A percentile compares a stretch with the other conserved stretches of the same genome.
Evolutionary conservation across 306 rosid genomes (phyloP).

Genomic region (Oxytropis ochrocephala): DNA sequence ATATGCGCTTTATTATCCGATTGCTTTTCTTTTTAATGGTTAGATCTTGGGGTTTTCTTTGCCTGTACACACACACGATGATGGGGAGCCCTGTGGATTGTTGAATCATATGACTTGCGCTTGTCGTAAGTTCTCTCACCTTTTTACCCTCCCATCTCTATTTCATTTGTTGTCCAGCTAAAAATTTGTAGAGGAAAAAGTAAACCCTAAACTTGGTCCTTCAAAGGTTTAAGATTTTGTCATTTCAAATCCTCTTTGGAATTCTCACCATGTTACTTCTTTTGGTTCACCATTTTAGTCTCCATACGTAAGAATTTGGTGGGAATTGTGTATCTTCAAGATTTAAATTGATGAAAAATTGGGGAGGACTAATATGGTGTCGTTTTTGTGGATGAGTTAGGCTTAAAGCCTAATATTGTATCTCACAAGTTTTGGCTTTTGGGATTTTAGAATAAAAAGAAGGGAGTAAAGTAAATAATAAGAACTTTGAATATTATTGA

Average conservation of each 20-base stretch:
- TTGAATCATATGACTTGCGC: constrained; percentile 82
- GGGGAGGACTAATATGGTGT: too few species aligned
- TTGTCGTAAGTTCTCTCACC: too few species aligned
- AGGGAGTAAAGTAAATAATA: too few species aligned
- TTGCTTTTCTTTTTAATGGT: background rate
- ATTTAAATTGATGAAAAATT: too few species aligned
- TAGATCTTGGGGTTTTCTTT: constrained; percentile 98
- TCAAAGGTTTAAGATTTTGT: background rate
- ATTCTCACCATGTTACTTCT: background rate
- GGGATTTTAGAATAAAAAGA: too few species aligned
- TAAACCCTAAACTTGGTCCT: background rate
- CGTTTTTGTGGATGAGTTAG: too few species aligned
- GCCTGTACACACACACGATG: constrained; percentile 99
- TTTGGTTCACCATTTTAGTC: background rate
- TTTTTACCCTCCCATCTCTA: too few species aligned
- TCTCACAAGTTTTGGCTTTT: too few species aligned
- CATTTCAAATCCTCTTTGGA: background rate
- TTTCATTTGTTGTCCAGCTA: too few species aligned
- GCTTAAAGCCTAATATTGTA: too few species aligned
- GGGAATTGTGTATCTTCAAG: too few species aligned
- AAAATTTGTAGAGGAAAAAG: background rate
- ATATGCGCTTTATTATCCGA: background rate
- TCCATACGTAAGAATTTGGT: background rate
- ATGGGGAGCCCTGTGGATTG: constrained; percentile 98
- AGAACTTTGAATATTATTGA: too few species aligned